A percentile compares a stretch with the other conserved stretches of the same genome.
These are phyloP conservation scores for Hypoxylon cercidicola DNA, from an alignment of 495 filamentous ascomycete species.

Conservation along the genomic window DNA sequence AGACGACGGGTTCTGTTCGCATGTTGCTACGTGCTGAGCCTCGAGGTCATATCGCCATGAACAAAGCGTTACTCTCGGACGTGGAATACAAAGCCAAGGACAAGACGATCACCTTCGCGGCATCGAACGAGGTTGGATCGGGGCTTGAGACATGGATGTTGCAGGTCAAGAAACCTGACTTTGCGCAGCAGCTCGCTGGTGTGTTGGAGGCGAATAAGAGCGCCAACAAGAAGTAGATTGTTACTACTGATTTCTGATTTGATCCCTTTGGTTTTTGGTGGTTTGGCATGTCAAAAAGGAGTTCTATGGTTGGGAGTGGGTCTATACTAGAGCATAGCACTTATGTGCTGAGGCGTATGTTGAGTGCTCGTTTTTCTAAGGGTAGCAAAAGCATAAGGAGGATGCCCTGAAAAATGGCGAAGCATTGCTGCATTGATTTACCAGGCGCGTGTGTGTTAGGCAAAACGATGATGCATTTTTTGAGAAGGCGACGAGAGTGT, in stretches of 20 bases:
- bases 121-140: conserved; percentile 60
- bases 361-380: neutral
- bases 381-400: conserved; percentile 14
- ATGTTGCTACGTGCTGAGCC: conserved; percentile 75
- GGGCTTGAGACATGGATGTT: conserved; percentile 71
- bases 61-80: conserved; percentile 68
- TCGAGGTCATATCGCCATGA: conserved; percentile 73
- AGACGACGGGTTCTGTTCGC: conserved; percentile 68
- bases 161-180: conserved; percentile 65
- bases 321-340: conserved; percentile 39
- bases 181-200: conserved; percentile 58
- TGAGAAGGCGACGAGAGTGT: neutral
- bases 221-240: conserved; percentile 55
- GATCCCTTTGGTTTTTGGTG: neutral
- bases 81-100: conserved; percentile 64
- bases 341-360: conserved; percentile 13
- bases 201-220: conserved; percentile 60
- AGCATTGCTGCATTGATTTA: conserved; percentile 9
- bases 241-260: neutral
- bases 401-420: conserved; percentile 11
- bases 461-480: conserved; percentile 6
- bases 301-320: neutral
- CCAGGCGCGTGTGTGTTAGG: neutral
- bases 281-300: conserved; percentile 12
- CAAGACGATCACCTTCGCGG: conserved; percentile 67